Evolutionary conservation across 2,329 filamentous ascomycete species (phyloP), one percentile per base, ranked within the genome.

Genomic region (Fusarium sp.): DNA sequence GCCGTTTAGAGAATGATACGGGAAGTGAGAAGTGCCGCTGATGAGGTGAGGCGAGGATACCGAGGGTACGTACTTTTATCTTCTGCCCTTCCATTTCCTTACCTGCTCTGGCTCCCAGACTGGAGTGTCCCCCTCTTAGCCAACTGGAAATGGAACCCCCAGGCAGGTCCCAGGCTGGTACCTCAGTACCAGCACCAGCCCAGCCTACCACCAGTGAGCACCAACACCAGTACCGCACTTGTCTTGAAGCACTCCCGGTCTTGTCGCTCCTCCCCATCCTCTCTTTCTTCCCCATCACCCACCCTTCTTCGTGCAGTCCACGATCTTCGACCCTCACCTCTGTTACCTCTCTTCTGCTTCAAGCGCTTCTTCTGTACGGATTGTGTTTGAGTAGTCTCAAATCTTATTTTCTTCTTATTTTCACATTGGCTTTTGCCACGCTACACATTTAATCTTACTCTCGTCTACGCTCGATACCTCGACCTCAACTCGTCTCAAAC

Each of bases 261-360:
- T 77, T 76, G 78, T 81, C 79, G 79, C 79, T 80, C 79, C 76
- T 81, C 78, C 79, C 78, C 77, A 75, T 79, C 76, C 73, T 80
- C 78, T 76, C 78, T 76, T 75, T 77, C 75, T 76, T 71, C 69
- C 73, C 73, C 69, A 75, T 76, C 73, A 73, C 76, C 79, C 75
- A 78, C 76, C 77, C 75, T 75, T 79, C 77, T 75, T 77, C 76
- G 75, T 76, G 70, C 77, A 71, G 69, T 78, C 77, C 77, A 78
- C 76, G 77, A 81, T 78, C 75, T 61, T 69, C 64, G 60, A 65
- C 70, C 62, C 64, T 62, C 58, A 61, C 62, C 52, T 73, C 70
- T 68, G 52, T 71, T 71, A 69, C 66, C 50, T 58, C 55, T 56
- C 54, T 67, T 67, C 65, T 65, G 59, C 72, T 71, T 62, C 66